Conservation (phyloP, 768 basidiomycete genomes). For the Psilocybe cyanescens region DNA sequence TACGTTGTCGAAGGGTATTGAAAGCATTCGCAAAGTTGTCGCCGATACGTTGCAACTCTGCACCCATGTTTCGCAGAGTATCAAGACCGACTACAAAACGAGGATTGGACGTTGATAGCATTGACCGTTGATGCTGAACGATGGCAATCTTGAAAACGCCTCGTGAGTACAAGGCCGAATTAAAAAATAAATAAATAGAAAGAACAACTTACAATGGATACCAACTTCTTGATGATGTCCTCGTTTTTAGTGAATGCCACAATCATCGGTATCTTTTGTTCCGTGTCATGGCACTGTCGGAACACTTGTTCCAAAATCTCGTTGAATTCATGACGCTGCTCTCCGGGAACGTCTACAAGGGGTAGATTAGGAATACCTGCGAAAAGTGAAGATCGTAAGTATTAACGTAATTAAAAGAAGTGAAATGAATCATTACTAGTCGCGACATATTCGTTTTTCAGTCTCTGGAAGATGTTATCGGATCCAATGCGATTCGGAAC, state of each 20-base stretch:
- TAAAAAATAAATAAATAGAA: not conserved
- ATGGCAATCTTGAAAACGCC: constrained; percentile 37
- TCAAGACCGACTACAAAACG: constrained; percentile 44
- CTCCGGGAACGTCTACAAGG: constrained; percentile 47
- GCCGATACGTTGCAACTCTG: constrained; percentile 43
- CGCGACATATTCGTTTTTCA: constrained; percentile 37
- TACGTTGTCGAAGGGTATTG: constrained; percentile 9
- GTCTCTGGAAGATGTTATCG: constrained; percentile 26
- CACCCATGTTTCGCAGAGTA: constrained; percentile 46
- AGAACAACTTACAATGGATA: constrained; percentile 53
- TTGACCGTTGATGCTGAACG: constrained; percentile 45
- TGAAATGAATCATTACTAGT: constrained; percentile 19
- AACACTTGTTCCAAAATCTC: constrained; percentile 50
- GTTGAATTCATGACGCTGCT: constrained; percentile 59
- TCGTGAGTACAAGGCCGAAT: constrained; percentile 6
- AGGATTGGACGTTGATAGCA: constrained; percentile 39
- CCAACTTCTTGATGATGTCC: constrained; percentile 49
- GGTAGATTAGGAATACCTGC: constrained; percentile 40
- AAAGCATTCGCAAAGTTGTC: constrained; percentile 40
- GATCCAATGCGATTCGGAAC: not conserved
- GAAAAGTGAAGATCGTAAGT: constrained; percentile 1
- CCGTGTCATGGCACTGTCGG: constrained; percentile 50
- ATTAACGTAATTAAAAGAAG: not conserved
- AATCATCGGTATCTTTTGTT: constrained; percentile 52
- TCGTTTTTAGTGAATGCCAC: constrained; percentile 50